Conservation (phyloP, 805 yeast species). For the Kazachstania africana region DNA sequence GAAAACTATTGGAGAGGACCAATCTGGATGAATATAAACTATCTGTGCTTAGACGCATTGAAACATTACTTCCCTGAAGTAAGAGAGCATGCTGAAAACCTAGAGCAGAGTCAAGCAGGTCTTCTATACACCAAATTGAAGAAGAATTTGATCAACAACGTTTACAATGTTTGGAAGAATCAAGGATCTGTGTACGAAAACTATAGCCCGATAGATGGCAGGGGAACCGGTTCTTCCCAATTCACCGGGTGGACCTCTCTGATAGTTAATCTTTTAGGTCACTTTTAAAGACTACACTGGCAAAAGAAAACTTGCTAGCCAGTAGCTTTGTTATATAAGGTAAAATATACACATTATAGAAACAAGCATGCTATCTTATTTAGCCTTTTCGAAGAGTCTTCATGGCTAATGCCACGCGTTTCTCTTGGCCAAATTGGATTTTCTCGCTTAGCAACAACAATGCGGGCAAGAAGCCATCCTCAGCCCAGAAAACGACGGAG, state of each 20-base stretch:
- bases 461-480: too few relatives aligned
- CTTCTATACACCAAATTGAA: constrained; percentile 48
- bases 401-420: too few relatives aligned
- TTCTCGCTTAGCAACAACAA: too few relatives aligned
- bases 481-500: too few relatives aligned
- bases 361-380: too few relatives aligned
- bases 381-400: too few relatives aligned
- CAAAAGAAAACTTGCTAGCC: too few relatives aligned
- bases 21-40: constrained; percentile 87
- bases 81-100: constrained; percentile 5
- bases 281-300: constrained; percentile 3
- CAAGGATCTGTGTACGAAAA: constrained; percentile 90
- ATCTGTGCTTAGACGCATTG: constrained; percentile 62
- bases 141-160: constrained; percentile 53
- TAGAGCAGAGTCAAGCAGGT: background rate
- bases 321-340: too few relatives aligned
- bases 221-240: constrained; percentile 71
- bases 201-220: constrained; percentile 68
- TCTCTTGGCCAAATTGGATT: too few relatives aligned
- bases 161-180: constrained; percentile 52
- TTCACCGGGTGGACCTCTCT: constrained; percentile 93
- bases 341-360: too few relatives aligned
- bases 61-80: constrained; percentile 36
- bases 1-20: constrained; percentile 97
- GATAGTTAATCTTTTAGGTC: constrained; percentile 61